Percentiles rank a stretch among this genome's conserved stretches.
Conservation (phyloP, 164 flowering plant species). For the Umbellularia californica region DNA sequence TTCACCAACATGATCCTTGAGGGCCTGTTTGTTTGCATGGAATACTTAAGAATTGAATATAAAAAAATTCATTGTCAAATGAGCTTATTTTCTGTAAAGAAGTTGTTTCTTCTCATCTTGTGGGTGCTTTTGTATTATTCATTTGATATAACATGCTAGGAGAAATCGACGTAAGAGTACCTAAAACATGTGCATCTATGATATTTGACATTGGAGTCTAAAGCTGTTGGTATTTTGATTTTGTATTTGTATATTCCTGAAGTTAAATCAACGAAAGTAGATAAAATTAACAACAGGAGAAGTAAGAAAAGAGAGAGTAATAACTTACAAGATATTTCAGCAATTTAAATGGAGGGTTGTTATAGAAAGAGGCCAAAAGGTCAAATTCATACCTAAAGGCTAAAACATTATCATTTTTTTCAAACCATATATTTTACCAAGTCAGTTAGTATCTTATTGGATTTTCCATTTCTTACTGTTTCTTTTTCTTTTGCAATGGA, state of each 20-base stretch:
- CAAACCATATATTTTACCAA: neutral
- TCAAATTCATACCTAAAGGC: neutral
- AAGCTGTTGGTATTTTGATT: slow-evolving; percentile 5
- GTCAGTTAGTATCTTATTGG: neutral
- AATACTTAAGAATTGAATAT: no score
- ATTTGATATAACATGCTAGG: no score
- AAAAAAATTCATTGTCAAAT: no score
- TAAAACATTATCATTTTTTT: neutral
- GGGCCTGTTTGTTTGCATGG: no score
- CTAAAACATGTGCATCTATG: slow-evolving; percentile 22
- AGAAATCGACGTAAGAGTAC: slow-evolving; percentile 17
- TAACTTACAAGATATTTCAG: neutral
- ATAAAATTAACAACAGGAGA: neutral
- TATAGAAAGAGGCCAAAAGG: neutral
- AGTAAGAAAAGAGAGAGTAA: neutral
- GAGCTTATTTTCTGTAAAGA: no score
- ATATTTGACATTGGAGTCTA: slow-evolving; percentile 24
- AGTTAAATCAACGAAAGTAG: no score
- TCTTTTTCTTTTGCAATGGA: neutral
- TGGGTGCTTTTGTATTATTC: no score
- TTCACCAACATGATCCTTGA: no score
- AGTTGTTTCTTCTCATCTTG: no score
- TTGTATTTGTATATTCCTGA: no score
- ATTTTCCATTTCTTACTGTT: neutral
- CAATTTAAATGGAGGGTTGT: neutral